These are phyloP conservation scores for Xanthoceras sorbifolium DNA, from an alignment of 345 rosid genomes.

Conservation along the genomic window DNA sequence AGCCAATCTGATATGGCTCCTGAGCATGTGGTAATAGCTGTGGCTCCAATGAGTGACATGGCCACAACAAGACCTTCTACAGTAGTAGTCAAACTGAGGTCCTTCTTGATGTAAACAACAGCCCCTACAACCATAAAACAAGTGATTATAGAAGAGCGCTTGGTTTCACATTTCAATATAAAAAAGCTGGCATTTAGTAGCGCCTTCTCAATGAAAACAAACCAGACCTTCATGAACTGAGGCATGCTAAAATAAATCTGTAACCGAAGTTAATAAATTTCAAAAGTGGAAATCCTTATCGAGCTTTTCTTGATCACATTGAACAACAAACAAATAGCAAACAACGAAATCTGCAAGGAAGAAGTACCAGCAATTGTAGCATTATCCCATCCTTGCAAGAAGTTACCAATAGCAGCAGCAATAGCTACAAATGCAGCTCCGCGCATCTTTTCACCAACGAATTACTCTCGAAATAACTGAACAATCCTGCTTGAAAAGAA, in stretches of 20 bases:
- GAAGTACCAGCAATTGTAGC: slow-evolving; percentile 94
- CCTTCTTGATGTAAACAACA: slow-evolving; percentile 79
- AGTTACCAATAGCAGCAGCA: slow-evolving; percentile 89
- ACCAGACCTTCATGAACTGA: background rate
- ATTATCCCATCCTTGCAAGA: slow-evolving; percentile 99
- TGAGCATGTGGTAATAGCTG: slow-evolving; percentile 87
- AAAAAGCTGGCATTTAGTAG: background rate
- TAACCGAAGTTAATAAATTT: background rate
- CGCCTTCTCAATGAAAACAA: background rate
- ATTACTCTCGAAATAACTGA: slow-evolving; percentile 20
- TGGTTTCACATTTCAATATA: background rate
- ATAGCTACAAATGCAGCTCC: slow-evolving; percentile 91
- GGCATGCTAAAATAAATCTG: background rate
- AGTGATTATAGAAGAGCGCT: slow-evolving; percentile 15
- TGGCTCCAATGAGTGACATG: slow-evolving; percentile 93
- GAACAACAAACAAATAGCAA: slow-evolving; percentile 13
- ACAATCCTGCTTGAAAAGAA: slow-evolving; percentile 32
- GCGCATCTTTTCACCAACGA: slow-evolving; percentile 48
- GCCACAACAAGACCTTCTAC: slow-evolving; percentile 96
- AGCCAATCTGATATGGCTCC: slow-evolving; percentile 92
- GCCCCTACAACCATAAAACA: slow-evolving; percentile 54
- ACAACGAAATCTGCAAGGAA: slow-evolving; percentile 5
- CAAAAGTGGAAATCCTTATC: background rate
- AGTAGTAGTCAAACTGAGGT: slow-evolving; percentile 57
- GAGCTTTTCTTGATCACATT: background rate